Conservation (phyloP, 1,284 basidiomycete genomes). For the Pisolithus thermaeus region DNA sequence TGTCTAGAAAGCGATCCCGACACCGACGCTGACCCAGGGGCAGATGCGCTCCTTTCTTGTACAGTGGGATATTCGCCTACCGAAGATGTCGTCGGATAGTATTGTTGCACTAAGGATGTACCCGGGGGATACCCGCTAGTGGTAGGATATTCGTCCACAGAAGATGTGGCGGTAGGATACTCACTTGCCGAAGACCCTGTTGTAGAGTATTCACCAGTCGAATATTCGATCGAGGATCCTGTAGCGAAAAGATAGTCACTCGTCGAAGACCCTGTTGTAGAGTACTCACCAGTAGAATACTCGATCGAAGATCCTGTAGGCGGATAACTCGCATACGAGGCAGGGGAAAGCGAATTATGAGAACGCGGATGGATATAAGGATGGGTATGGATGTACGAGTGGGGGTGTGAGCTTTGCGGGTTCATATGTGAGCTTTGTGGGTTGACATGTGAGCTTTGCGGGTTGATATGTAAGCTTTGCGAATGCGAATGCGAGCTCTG, state of each 20-base stretch:
- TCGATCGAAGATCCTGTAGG: conserved; percentile 7
- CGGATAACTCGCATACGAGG: conserved; percentile 17
- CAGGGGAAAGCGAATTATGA: conserved; percentile 14
- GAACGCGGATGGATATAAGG: neutral
- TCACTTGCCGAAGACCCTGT: conserved; percentile 14
- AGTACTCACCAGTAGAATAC: conserved; percentile 8
- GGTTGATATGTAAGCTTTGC: neutral
- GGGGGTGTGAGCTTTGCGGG: conserved; percentile 2
- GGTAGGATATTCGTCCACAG: no score
- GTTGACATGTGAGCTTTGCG: no score
- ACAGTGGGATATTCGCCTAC: conserved; percentile 6
- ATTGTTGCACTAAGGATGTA: no score
- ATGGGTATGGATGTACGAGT: neutral
- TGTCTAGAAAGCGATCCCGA: conserved; percentile 1
- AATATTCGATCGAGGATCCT: neutral
- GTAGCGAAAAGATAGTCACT: conserved; percentile 8
- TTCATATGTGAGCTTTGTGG: no score
- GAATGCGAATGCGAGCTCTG: neutral
- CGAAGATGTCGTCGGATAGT: no score
- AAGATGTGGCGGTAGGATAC: neutral
- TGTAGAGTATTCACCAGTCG: conserved; percentile 11
- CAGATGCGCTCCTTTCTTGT: conserved; percentile 6
- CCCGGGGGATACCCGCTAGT: no score
- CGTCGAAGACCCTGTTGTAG: conserved; percentile 11
- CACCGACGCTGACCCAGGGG: neutral